Base-by-base conservation (phyloP, 2,329 filamentous ascomycete species). In the Coleophoma crateriformis region DNA sequence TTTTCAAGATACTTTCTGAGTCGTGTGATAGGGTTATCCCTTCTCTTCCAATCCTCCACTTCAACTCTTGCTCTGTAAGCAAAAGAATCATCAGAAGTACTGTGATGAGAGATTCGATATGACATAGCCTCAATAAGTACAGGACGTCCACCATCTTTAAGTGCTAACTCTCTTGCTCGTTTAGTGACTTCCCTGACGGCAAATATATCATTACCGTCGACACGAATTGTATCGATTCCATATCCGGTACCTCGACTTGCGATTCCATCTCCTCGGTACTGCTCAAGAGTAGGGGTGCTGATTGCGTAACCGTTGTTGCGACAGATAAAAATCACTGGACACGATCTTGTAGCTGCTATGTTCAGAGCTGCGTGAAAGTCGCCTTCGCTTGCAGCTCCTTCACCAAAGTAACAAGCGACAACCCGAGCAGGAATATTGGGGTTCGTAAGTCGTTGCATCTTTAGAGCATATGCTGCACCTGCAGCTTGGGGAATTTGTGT, bases 71-170 rank as follows among this genome's bases (percentile, higher is more conserved):
- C 90, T 8, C 94, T 87, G 71, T 99, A 99, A 0, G 94, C 94
- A 63, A 96, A 99, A 22, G 88, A 94, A 70, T 99, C 94, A 64
- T 99, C 94, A 0, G 88, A 94, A 1, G 94, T 99, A 68, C 90
- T 96, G 72, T 99, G 94, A 66, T 99, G 90, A 7, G 88, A 92
- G 40, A 97, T 91, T n/a, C 94, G 90, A 70, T 99, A 99, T 20
- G 88, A 92, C 88, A 99, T 95, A 49, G 90, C 90, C 70, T 99
- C 94, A 38, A 99, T 86, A 7, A 99, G 73, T 0, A 99, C 80
- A n/a, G 88, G 89, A 40, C 56, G 53, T 1, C 62, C 59, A 5
- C 58, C 61, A 46, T 60, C 60, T 40, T 59, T 52, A 5, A 62
- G 38, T 1, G 58, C 67, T 19, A 97, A 76, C 0, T 92, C 91